Evolutionary conservation across 148 eudicot species (phyloP), one percentile per base, ranked within the genome.

Genomic region (Vaccinium vitisidaea): DNA sequence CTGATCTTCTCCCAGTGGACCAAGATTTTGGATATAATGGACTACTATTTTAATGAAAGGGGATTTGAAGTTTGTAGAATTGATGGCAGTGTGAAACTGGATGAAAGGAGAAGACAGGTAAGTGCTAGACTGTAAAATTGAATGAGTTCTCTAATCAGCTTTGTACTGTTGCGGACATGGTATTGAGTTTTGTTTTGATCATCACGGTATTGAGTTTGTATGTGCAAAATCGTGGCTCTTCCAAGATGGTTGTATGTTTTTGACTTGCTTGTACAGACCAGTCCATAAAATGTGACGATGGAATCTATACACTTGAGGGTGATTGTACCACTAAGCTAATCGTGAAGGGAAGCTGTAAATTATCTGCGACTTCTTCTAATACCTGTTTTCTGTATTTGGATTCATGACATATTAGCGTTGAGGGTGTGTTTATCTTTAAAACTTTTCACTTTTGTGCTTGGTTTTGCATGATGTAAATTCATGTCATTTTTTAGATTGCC

Each of bases 1-100:
- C 88, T 97, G 78, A 92, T 97, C 77, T 97, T 97, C 83, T 95
- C 98, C 48, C 99, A 97, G 86, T 95, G 98, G 99, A 94, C 98
- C 30, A 95, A 89, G 88, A 88, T 97, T 65, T 87, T 97, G 85
- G 98, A 97, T 88, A 90, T 97, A 83, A 92, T 97, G 92, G 93
- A 95, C 75, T 97, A 94, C 86, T 97, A 97, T 85, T 93, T 95
- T 39, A 92, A 91, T 83, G 98, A 95, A 88, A 97, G 85, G 82
- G 98, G 98, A 36, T 87, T 89, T 79, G 81, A 88, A 53, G 98
- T 97, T 77, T 97, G 99, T 90, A 91, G 99, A 89, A 97, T 97
- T 86, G 99, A 97, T 88, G 99, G 99, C 48, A 25, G 18, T 79
- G 98, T 97, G 88, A 97, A 90, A 88, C 92, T 95, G 86, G 94